Percentiles rank a stretch among this genome's conserved stretches.
Conservation (phyloP, 495 filamentous ascomycete species). For the Ramalina peruviana region DNA sequence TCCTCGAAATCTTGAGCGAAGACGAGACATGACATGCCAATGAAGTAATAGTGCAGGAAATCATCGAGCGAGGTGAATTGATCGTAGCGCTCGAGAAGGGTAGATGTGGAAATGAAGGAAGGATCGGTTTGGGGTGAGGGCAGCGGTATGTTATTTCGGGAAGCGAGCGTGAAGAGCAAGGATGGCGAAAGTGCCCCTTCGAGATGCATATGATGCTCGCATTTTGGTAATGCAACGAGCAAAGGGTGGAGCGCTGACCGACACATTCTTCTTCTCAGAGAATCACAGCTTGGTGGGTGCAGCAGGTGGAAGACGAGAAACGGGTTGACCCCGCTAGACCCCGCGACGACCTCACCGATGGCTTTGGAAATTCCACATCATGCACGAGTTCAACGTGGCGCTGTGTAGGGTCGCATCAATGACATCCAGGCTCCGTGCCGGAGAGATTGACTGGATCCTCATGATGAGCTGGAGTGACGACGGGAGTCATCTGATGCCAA, state of each 20-base stretch:
- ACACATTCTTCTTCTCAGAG: conserved; percentile 29
- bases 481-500: no score
- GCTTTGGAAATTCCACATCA: no score
- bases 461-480: no score
- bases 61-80: conserved; percentile 58
- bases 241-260: conserved; percentile 42
- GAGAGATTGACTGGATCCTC: no score
- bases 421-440: no score
- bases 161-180: conserved; percentile 55
- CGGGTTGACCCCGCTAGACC: no score
- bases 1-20: conserved; percentile 51
- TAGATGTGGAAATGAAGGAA: conserved; percentile 42
- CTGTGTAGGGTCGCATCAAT: no score
- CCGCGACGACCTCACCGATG: no score
- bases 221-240: conserved; percentile 56
- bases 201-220: conserved; percentile 68
- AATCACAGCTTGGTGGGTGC: no score
- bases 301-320: no score
- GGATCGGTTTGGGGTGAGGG: conserved; percentile 35
- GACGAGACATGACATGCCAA: conserved; percentile 54
- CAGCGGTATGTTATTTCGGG: conserved; percentile 45
- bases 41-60: conserved; percentile 68
- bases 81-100: conserved; percentile 46
- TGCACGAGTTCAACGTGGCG: no score
- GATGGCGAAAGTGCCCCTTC: conserved; percentile 55